These are phyloP conservation scores for Cornus kousa DNA, from an alignment of 148 eudicot species.

Conservation along the genomic window DNA sequence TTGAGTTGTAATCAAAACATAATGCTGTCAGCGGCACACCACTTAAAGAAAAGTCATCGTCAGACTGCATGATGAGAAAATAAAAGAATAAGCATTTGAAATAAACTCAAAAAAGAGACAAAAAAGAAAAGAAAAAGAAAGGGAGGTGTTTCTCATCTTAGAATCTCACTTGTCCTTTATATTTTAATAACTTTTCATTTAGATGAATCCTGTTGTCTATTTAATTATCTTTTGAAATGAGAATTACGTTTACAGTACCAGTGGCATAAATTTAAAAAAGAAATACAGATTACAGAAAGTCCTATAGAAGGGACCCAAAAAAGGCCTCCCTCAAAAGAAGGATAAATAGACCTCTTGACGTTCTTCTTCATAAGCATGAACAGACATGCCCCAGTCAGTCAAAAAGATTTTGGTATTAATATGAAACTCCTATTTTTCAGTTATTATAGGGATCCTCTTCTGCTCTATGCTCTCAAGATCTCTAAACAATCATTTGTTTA, in stretches of 20 bases:
- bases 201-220: neutral
- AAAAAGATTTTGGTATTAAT: neutral
- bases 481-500: neutral
- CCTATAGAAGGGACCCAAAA: neutral
- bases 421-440: neutral
- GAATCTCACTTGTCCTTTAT: neutral
- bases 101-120: neutral
- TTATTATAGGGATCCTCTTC: neutral
- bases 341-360: no score
- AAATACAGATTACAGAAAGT: no score
- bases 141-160: neutral
- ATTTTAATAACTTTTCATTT: neutral
- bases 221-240: neutral
- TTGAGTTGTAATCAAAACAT: slow-evolving; percentile 39
- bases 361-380: neutral
- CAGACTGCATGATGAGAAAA: slow-evolving; percentile 43
- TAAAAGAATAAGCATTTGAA: neutral
- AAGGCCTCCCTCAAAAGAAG: neutral
- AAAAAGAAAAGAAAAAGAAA: neutral
- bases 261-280: neutral
- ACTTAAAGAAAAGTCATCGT: slow-evolving; percentile 56
- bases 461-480: neutral
- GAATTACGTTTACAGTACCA: neutral
- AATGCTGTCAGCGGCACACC: slow-evolving; percentile 67
- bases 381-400: neutral